phyloP scores from a whole-genome alignment of 2,329 filamentous ascomycete species.

The Scedosporium aurantiacum region DNA sequence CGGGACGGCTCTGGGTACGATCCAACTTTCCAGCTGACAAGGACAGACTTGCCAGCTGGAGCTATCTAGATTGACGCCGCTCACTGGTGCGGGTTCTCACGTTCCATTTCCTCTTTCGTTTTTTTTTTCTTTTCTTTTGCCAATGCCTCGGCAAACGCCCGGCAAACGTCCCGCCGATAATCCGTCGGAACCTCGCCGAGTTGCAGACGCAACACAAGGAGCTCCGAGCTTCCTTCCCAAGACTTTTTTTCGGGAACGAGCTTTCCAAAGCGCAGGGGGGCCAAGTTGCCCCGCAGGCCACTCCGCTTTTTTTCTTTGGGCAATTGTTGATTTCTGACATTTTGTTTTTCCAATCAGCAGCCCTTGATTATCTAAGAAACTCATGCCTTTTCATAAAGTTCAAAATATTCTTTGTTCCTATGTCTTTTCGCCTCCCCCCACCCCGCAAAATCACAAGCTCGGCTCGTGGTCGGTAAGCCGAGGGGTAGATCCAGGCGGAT shows the following conservation, averaged over 20 bases:
- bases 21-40: background rate
- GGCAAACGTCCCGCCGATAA: constrained; percentile 1
- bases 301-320: no score
- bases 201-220: background rate
- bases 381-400: background rate
- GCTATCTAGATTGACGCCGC: no score
- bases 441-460: constrained; percentile 51
- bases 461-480: constrained; percentile 36
- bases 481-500: constrained; percentile 5
- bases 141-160: constrained; percentile 9
- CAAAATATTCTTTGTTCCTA: background rate
- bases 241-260: no score
- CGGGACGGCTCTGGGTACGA: background rate
- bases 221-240: no score
- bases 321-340: no score
- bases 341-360: background rate
- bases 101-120: background rate
- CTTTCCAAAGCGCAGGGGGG: no score
- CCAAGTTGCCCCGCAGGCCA: no score
- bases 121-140: no score
- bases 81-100: background rate
- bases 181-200: background rate
- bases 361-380: background rate
- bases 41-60: no score
- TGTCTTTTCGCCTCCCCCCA: constrained; percentile 10